These are phyloP conservation scores for Yarrowia sp. DNA, from an alignment of 805 yeast genomes.

Conservation along the genomic window DNA sequence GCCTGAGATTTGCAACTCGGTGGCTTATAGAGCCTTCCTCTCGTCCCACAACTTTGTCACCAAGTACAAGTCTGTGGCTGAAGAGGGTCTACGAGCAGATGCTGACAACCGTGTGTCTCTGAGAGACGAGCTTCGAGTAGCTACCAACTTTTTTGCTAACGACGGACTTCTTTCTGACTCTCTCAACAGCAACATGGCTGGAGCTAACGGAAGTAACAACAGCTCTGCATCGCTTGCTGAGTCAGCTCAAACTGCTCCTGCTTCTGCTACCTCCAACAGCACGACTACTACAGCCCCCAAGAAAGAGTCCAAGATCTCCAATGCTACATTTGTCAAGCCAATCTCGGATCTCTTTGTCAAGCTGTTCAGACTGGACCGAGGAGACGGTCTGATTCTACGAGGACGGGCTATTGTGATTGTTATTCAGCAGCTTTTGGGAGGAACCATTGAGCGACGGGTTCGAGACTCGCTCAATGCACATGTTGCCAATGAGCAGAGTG, in stretches of 20 bases:
- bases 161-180: constrained; percentile 23
- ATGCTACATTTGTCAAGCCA: constrained; percentile 70
- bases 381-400: constrained; percentile 73
- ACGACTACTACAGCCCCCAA: neutral
- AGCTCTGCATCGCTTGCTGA: constrained; percentile 19
- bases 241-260: neutral
- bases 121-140: constrained; percentile 40
- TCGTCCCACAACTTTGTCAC: constrained; percentile 69
- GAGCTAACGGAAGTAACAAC: constrained; percentile 9
- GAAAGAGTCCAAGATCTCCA: constrained; percentile 23
- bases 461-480: constrained; percentile 51
- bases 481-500: constrained; percentile 48
- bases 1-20: constrained; percentile 75
- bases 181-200: neutral
- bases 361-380: constrained; percentile 67
- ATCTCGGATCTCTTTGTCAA: constrained; percentile 77
- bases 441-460: constrained; percentile 76
- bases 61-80: constrained; percentile 40
- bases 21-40: constrained; percentile 74
- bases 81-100: constrained; percentile 7
- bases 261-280: neutral
- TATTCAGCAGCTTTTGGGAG: constrained; percentile 84
- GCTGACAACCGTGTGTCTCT: constrained; percentile 58
- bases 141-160: constrained; percentile 28
- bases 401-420: constrained; percentile 84